phyloP scores from a whole-genome alignment of 306 rosid genomes.

The Lablab purpureus region DNA sequence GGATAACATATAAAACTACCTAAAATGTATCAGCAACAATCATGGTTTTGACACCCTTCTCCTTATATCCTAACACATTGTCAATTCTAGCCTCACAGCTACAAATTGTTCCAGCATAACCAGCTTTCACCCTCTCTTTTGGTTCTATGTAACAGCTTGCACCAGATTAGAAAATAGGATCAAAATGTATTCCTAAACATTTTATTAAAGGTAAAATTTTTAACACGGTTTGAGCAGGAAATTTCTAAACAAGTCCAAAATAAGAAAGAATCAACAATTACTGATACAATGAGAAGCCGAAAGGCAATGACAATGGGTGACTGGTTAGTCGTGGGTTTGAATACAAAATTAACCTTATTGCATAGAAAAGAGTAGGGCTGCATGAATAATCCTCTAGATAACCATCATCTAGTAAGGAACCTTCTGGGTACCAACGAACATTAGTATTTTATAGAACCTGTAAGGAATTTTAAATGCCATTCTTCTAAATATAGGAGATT shows the following conservation, averaged over 20 bases:
- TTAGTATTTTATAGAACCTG: background rate
- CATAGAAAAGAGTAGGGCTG: too few relatives aligned
- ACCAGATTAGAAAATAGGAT: background rate
- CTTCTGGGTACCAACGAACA: too few relatives aligned
- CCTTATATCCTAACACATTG: background rate
- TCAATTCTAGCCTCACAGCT: background rate
- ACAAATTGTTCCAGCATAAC: background rate
- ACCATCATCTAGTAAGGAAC: too few relatives aligned
- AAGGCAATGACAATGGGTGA: background rate
- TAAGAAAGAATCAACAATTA: background rate
- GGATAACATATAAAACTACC: too few relatives aligned
- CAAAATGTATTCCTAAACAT: background rate
- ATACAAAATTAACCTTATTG: too few relatives aligned
- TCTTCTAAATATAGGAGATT: background rate
- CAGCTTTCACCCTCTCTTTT: background rate
- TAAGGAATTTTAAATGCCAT: background rate
- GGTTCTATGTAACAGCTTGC: background rate
- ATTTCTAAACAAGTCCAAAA: background rate
- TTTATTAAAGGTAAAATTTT: constrained; percentile 9
- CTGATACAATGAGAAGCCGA: background rate
- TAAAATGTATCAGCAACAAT: too few relatives aligned
- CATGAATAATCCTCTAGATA: too few relatives aligned
- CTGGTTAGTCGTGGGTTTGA: too few relatives aligned
- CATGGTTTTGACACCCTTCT: too few relatives aligned
- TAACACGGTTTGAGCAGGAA: background rate